Evolutionary conservation across 1,139 yeast species (phyloP).

Genomic region (Candida sp.): DNA sequence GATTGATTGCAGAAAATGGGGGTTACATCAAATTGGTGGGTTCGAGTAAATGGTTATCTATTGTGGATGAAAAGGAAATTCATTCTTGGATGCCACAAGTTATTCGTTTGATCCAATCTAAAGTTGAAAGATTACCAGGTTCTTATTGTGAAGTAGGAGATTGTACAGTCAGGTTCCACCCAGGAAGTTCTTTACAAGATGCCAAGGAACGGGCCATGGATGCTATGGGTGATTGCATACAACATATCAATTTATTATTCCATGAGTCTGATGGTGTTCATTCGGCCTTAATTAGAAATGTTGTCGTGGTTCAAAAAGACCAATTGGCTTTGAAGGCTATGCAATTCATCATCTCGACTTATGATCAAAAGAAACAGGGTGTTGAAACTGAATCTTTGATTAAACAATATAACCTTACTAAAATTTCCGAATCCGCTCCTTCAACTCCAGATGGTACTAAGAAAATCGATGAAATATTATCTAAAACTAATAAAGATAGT

Average conservation of each 20-base stretch:
- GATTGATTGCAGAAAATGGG: slow-evolving; percentile 89
- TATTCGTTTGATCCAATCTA: slow-evolving; percentile 56
- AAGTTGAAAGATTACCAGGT: slow-evolving; percentile 79
- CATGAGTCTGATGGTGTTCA: slow-evolving; percentile 61
- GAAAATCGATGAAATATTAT: slow-evolving; percentile 5
- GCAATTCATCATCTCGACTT: slow-evolving; percentile 39
- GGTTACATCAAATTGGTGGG: slow-evolving; percentile 62
- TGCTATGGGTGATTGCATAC: slow-evolving; percentile 80
- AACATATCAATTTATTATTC: slow-evolving; percentile 78
- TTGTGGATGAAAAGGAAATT: slow-evolving; percentile 51
- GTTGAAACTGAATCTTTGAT: slow-evolving; percentile 16
- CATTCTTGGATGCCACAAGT: slow-evolving; percentile 62
- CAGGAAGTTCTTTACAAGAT: slow-evolving; percentile 57
- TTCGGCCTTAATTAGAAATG: slow-evolving; percentile 69
- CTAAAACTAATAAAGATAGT: slow-evolving; percentile 3
- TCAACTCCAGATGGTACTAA: neutral
- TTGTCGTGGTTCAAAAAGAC: slow-evolving; percentile 63
- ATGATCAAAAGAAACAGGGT: slow-evolving; percentile 17
- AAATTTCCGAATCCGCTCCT: slow-evolving; percentile 4
- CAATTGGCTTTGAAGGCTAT: slow-evolving; percentile 54
- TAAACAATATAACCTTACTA: slow-evolving; percentile 15
- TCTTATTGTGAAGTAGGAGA: slow-evolving; percentile 72
- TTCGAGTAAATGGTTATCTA: slow-evolving; percentile 59
- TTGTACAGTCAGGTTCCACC: slow-evolving; percentile 70
- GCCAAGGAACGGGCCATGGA: slow-evolving; percentile 65